A percentile compares a stretch with the other conserved stretches of the same genome.
Evolutionary conservation across 2,329 filamentous ascomycete species (phyloP).

Genomic region (Ceratocystis cacaofunesta): DNA sequence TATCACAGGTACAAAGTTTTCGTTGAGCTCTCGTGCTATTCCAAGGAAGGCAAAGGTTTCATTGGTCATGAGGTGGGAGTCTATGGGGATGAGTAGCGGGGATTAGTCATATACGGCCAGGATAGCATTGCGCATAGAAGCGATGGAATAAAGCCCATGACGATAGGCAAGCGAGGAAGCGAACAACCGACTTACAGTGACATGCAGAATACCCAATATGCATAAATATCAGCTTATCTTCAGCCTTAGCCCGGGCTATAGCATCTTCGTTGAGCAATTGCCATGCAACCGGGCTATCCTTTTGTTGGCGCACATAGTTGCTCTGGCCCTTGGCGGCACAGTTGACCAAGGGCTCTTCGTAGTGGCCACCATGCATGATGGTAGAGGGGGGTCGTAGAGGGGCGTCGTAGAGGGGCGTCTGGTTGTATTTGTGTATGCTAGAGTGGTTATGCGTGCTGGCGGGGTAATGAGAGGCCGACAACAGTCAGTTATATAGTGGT

Average conservation of each 20-base stretch:
- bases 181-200: slow-evolving; percentile 52
- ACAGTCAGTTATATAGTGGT: too few relatives aligned
- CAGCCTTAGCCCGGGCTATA: slow-evolving; percentile 57
- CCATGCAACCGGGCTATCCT: slow-evolving; percentile 76
- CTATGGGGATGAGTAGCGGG: slow-evolving; percentile 26
- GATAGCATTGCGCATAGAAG: neutral
- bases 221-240: slow-evolving; percentile 82
- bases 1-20: slow-evolving; percentile 78
- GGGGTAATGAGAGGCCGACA: too few relatives aligned
- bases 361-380: slow-evolving; percentile 7
- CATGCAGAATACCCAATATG: slow-evolving; percentile 93
- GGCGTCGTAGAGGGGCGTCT: neutral
- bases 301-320: slow-evolving; percentile 53
- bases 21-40: slow-evolving; percentile 69
- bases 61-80: slow-evolving; percentile 79
- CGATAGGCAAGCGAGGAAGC: too few relatives aligned
- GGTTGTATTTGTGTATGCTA: too few relatives aligned
- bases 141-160: too few relatives aligned
- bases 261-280: slow-evolving; percentile 72
- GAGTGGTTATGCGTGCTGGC: too few relatives aligned
- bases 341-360: slow-evolving; percentile 21
- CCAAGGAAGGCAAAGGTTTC: slow-evolving; percentile 79
- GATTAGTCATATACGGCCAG: slow-evolving; percentile 18
- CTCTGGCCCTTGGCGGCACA: slow-evolving; percentile 29
- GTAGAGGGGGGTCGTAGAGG: neutral